phyloP scores from a whole-genome alignment of 208 protist species.

The Herpetomonas samuelpessoai region DNA sequence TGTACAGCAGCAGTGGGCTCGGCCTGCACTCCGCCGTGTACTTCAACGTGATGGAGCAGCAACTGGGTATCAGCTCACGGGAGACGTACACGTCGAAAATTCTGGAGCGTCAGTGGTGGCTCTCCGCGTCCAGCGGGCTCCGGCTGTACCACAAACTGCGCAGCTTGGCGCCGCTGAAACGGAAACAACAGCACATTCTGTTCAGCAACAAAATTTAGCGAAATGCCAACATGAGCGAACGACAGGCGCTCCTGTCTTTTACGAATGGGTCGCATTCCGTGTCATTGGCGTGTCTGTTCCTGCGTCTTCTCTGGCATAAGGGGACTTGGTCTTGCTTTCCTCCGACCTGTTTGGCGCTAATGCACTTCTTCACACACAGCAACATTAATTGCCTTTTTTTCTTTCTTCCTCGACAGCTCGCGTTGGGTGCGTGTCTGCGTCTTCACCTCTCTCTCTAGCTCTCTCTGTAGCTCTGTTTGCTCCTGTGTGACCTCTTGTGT shows the following conservation, averaged over 20 bases:
- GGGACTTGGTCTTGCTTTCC: conserved; percentile 4
- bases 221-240: not conserved
- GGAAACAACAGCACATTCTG: conserved; percentile 83
- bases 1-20: conserved; percentile 40
- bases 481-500: not conserved
- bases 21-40: conserved; percentile 81
- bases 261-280: not conserved
- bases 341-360: not conserved
- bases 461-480: conserved; percentile 1
- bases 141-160: conserved; percentile 73
- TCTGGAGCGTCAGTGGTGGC: conserved; percentile 61
- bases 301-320: no score
- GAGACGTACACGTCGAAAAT: conserved; percentile 76
- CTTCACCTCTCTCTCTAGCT: conserved; percentile 1
- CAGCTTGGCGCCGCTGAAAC: conserved; percentile 80
- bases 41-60: conserved; percentile 81
- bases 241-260: not conserved
- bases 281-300: not conserved
- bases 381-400: conserved; percentile 8
- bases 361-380: conserved; percentile 3
- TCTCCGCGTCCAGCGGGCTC: conserved; percentile 54
- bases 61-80: conserved; percentile 65
- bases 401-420: not conserved
- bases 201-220: conserved; percentile 89
- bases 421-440: not conserved